Base-by-base conservation (phyloP, 2,329 filamentous ascomycete species). In the Xylaria hypoxylon region DNA sequence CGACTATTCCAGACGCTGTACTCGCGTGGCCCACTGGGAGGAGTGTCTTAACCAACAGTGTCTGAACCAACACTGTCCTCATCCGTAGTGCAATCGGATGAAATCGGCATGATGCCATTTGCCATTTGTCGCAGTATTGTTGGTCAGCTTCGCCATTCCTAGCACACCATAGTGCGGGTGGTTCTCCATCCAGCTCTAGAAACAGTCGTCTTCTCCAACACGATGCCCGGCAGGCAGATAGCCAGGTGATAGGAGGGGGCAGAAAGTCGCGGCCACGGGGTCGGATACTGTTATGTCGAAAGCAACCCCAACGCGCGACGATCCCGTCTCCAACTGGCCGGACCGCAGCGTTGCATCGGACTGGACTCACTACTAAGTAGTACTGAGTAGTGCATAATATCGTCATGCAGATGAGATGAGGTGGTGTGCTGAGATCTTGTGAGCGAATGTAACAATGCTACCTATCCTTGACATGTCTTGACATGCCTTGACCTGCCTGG, bases 301-400 rank as follows among this genome's bases (percentile, higher is more conserved):
- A 38, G 2, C 44, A 63, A 68, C 62, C 62, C 62, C 62, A 65
- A 64, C 33, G 45, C 33, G 45, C 47, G 31, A 42, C 17, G 48
- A 44, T n/a, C 33, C 22, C n/a, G 28, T 47, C 52, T 22, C 61
- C 56, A 57, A 60, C 57, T 38, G 24, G 40, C 40, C 40, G 64
- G 63, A 50, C 51, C 45, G 47, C 45, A 55, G 48, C 28, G 62
- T 65, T 51, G 45, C 26, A 67, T 65, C 45, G 57, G 58, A 52
- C 47, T 42, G 26, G n/a, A 28, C 19, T 57, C 19, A 7, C 57
- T 52, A n/a, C n/a, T n/a, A n/a, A n/a, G n/a, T n/a, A n/a, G n/a
- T n/a, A n/a, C n/a, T n/a, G n/a, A n/a, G n/a, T n/a, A n/a, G n/a
- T n/a, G n/a, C n/a, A n/a, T n/a, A n/a, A n/a, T n/a, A 24, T 53